These are phyloP conservation scores for Ilyonectria destructans DNA, from an alignment of 2,329 filamentous ascomycete species.

Conservation along the genomic window DNA sequence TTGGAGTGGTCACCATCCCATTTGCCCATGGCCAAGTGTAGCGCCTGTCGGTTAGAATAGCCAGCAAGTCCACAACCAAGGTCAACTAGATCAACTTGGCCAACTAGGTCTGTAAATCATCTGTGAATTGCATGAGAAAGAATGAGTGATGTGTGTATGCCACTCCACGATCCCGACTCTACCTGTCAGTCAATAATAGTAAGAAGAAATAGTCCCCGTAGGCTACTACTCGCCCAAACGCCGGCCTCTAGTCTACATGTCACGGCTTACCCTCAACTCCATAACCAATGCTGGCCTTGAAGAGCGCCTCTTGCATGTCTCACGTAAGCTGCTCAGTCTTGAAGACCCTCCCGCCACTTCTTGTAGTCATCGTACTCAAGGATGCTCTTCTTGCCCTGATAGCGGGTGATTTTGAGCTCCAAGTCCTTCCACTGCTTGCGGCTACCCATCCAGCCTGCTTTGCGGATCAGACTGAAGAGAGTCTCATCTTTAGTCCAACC, in stretches of 20 bases:
- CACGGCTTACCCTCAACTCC: constrained; percentile 45
- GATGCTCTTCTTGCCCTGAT: constrained; percentile 86
- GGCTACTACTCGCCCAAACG: constrained; percentile 40
- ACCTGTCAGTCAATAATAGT: constrained; percentile 35
- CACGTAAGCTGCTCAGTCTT: constrained; percentile 34
- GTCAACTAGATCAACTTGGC: constrained; percentile 35
- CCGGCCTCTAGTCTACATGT: constrained; percentile 49
- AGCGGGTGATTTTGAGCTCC: constrained; percentile 84
- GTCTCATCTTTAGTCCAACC: constrained; percentile 97
- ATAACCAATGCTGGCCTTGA: constrained; percentile 8
- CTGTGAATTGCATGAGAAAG: constrained; percentile 33
- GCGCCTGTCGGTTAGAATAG: background rate
- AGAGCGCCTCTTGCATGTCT: background rate
- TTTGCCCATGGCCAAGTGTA: background rate
- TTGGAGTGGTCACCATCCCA: background rate
- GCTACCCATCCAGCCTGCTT: constrained; percentile 93
- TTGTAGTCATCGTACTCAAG: constrained; percentile 82
- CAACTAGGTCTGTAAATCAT: constrained; percentile 37
- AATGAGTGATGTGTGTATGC: constrained; percentile 31
- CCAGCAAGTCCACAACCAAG: constrained; percentile 32
- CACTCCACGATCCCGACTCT: constrained; percentile 36
- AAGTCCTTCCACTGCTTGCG: constrained; percentile 85
- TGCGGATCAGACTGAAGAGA: constrained; percentile 90
- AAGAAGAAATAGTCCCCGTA: constrained; percentile 30
- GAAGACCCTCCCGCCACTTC: constrained; percentile 84